Evolutionary conservation across 345 rosid genomes (phyloP).

Genomic region (Bruguiera sexangula): DNA sequence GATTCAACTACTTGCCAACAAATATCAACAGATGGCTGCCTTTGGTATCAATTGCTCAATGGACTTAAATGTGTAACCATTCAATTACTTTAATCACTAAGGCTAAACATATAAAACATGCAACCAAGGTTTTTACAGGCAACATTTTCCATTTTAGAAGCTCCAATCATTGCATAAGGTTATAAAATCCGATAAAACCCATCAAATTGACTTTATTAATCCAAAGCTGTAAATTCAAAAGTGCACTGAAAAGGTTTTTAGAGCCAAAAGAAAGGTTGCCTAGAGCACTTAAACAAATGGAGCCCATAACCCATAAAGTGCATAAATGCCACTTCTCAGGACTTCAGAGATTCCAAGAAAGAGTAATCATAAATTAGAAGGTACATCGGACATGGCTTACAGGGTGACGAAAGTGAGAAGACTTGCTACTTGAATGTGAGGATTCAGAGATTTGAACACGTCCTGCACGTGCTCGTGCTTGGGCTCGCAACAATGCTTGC

Average conservation of each 20-base stretch:
- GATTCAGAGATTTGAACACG: constrained; percentile 52
- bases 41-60: neutral
- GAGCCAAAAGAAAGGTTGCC: neutral
- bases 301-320: constrained; percentile 9
- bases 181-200: neutral
- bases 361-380: constrained; percentile 15
- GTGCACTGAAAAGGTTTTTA: constrained; percentile 5
- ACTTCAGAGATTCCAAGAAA: neutral
- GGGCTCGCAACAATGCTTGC: constrained; percentile 76
- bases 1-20: neutral
- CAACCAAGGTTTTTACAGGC: no score
- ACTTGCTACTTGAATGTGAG: constrained; percentile 64
- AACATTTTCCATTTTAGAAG: neutral
- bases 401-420: constrained; percentile 60
- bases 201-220: neutral
- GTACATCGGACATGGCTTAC: constrained; percentile 35
- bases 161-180: neutral
- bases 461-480: constrained; percentile 66
- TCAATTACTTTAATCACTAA: no score
- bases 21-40: neutral
- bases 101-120: no score
- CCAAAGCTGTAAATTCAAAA: constrained; percentile 13
- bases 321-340: neutral
- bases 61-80: no score
- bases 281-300: neutral